Evolutionary conservation across 2,329 filamentous ascomycete genomes (phyloP), one percentile per base, ranked within the genome.

Genomic region (Colletotrichum caudatum): DNA sequence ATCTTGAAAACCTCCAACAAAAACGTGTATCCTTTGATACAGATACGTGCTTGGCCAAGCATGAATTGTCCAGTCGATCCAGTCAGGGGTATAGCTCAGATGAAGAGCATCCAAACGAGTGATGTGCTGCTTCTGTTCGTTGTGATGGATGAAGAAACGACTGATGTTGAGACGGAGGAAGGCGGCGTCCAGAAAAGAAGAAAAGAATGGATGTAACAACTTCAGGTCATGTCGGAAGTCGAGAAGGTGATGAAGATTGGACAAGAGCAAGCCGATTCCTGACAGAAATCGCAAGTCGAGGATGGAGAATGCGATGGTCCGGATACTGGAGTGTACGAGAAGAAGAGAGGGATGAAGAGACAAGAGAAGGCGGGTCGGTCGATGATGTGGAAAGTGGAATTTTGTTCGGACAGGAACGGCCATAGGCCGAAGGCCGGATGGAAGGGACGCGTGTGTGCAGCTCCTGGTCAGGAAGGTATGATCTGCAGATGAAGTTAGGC

Each of bases 41-140:
- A 54, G 50, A 72, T 69, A 61, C 35, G 70, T 62, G 59, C 29
- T 65, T 65, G 54, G 35, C 70, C 54, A 72, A 71, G 59, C 41
- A 61, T 54, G 66, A 66, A 39, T 20, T 50, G 20, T 48, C 65
- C 56, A 62, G 48, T 63, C 68, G 69, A 51, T 69, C 39, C 69
- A 54, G 65, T 59, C 53, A 48, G 64, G 41, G 57, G 44, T 58
- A 50, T 63, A 53, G 26, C 5, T 46, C 39, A 54, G 59, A 63
- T 18, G 57, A 51, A 57, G 58, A 63, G 29, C 58, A 68, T 64
- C 62, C 61, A 60, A 69, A 48, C 54, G 46, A 37, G 41, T 41
- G 51, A 41, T 51, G 35, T 58, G 48, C 14, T 41, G 23, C 26
- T 39, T 33, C 29, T 61, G 44, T 44, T 39, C 23, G 37, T 37